These are phyloP conservation scores for Galerina sulciceps DNA, from an alignment of 768 basidiomycete genomes.

Conservation along the genomic window DNA sequence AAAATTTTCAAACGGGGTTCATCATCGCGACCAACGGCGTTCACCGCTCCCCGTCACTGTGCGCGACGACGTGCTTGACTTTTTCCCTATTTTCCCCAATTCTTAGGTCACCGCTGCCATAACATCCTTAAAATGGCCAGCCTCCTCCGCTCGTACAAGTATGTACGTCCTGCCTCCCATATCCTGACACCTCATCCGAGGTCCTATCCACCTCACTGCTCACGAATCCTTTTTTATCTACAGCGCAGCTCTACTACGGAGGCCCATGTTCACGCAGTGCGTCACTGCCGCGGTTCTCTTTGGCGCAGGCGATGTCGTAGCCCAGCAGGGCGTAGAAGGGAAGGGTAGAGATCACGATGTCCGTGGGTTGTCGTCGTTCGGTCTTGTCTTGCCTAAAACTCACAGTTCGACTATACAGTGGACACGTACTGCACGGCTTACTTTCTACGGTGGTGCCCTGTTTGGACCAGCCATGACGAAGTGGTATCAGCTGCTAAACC, in stretches of 20 bases:
- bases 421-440: constrained; percentile 59
- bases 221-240: neutral
- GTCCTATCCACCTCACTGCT: neutral
- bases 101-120: neutral
- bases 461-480: constrained; percentile 85
- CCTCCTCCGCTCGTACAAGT: constrained; percentile 44
- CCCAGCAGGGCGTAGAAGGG: constrained; percentile 84
- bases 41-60: neutral
- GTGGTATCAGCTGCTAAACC: constrained; percentile 78
- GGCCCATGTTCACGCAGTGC: constrained; percentile 68
- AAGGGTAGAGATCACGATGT: constrained; percentile 79
- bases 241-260: constrained; percentile 63
- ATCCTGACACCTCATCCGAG: neutral
- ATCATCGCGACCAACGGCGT: neutral
- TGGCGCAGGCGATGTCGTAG: constrained; percentile 78
- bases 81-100: neutral
- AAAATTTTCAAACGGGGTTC: neutral
- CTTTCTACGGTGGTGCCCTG: constrained; percentile 76
- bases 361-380: constrained; percentile 26
- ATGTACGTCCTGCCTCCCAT: constrained; percentile 14
- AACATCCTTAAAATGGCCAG: constrained; percentile 31
- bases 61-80: neutral
- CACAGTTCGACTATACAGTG: neutral
- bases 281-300: constrained; percentile 70
- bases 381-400: neutral